Evolutionary conservation across 208 protist genomes (phyloP).

Genomic region (Phytomonas francai): DNA sequence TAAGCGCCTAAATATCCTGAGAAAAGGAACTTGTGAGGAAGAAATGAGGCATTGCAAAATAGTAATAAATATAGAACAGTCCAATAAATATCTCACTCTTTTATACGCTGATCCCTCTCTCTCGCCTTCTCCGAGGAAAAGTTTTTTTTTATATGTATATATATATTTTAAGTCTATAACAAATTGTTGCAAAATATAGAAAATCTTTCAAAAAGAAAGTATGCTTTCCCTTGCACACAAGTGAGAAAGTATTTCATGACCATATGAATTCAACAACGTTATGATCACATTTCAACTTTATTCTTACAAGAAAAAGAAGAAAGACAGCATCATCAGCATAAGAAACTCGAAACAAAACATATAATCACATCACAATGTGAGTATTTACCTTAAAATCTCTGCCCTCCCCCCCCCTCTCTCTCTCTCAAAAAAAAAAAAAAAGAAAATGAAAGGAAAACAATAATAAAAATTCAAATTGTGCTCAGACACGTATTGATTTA

Average conservation of each 20-base stretch:
- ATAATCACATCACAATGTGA: neutral
- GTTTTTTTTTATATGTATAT: neutral
- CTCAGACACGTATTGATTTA: neutral
- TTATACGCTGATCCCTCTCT: neutral
- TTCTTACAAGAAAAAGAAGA: neutral
- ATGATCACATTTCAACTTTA: neutral
- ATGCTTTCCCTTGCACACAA: neutral
- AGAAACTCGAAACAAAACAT: neutral
- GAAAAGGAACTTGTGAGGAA: neutral
- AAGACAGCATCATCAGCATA: neutral
- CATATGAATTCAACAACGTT: neutral
- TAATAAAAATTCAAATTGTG: slow-evolving; percentile 4
- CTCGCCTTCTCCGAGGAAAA: neutral
- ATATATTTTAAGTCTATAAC: neutral
- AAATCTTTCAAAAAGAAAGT: neutral
- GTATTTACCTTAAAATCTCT: slow-evolving; percentile 4
- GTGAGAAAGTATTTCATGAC: neutral
- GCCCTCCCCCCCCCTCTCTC: neutral
- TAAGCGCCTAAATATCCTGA: neutral
- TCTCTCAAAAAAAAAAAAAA: slow-evolving; percentile 1
- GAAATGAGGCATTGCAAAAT: neutral
- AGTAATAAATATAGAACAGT: slow-evolving; percentile 1
- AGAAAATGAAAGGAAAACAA: slow-evolving; percentile 5
- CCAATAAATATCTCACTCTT: neutral
- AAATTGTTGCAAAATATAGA: neutral